These are phyloP conservation scores for Termitomyces sp. DNA, from an alignment of 768 basidiomycete genomes.

Conservation along the genomic window DNA sequence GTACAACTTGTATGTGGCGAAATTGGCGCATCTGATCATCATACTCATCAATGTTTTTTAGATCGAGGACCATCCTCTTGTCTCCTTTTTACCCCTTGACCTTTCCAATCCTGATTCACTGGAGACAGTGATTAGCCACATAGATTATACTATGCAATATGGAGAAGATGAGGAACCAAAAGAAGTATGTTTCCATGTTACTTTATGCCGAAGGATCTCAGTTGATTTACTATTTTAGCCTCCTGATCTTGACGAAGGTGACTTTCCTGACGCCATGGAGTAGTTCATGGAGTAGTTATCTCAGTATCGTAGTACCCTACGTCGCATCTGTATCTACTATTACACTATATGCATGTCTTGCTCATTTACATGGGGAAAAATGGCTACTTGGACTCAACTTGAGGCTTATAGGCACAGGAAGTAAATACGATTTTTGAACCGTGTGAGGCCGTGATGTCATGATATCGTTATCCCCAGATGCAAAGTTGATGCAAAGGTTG, in stretches of 20 bases:
- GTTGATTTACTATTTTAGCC: conserved; percentile 48
- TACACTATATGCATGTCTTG: not conserved
- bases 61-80: conserved; percentile 99
- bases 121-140: conserved; percentile 87
- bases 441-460: not conserved
- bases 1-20: conserved; percentile 75
- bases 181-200: conserved; percentile 52
- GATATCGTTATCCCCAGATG: conserved; percentile 4
- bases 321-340: not conserved
- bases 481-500: no score
- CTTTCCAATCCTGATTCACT: conserved; percentile 87
- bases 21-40: conserved; percentile 1
- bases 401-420: no score
- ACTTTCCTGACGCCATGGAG: conserved; percentile 58
- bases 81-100: conserved; percentile 94
- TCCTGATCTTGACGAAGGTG: conserved; percentile 90
- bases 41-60: conserved; percentile 25
- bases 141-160: conserved; percentile 98
- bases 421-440: no score
- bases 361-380: not conserved
- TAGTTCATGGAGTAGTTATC: no score
- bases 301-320: not conserved
- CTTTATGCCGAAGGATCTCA: conserved; percentile 2
- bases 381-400: no score
- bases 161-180: conserved; percentile 98